Evolutionary conservation across 192 early-diverging fungal species (phyloP).

Genomic region (Linnemannia elongata): DNA sequence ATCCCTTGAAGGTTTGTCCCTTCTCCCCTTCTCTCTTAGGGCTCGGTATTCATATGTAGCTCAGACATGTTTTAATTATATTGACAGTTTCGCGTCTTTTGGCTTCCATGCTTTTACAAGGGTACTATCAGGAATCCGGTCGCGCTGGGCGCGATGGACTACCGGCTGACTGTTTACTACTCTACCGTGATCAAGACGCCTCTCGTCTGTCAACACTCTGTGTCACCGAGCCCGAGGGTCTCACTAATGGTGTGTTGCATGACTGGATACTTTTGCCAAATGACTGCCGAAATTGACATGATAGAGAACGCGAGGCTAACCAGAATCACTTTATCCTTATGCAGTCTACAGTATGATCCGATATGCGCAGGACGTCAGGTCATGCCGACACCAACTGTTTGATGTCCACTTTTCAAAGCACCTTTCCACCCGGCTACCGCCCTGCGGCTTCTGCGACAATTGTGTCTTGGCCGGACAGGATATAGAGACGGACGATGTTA

Average conservation of each 20-base stretch:
- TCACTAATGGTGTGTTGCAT: constrained; percentile 58
- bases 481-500: constrained; percentile 63
- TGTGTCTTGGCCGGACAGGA: constrained; percentile 52
- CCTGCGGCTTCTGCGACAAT: constrained; percentile 62
- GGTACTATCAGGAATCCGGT: constrained; percentile 83
- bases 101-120: background rate
- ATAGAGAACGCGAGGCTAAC: background rate
- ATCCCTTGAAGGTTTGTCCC: constrained; percentile 62
- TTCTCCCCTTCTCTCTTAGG: background rate
- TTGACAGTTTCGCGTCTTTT: background rate
- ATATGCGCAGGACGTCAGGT: constrained; percentile 73
- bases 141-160: constrained; percentile 81
- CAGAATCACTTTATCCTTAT: background rate
- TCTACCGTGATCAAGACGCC: constrained; percentile 77
- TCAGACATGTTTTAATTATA: background rate
- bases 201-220: constrained; percentile 71
- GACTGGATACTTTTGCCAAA: background rate
- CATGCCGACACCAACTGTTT: constrained; percentile 73
- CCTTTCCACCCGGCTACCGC: constrained; percentile 27
- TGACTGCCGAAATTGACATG: background rate
- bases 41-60: background rate
- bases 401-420: constrained; percentile 68
- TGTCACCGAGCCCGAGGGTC: constrained; percentile 70
- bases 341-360: constrained; percentile 70
- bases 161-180: constrained; percentile 75